Percentiles rank a stretch among this genome's conserved stretches.
These are phyloP conservation scores for Benincasa hispida DNA, from an alignment of 306 rosid species.

Conservation along the genomic window DNA sequence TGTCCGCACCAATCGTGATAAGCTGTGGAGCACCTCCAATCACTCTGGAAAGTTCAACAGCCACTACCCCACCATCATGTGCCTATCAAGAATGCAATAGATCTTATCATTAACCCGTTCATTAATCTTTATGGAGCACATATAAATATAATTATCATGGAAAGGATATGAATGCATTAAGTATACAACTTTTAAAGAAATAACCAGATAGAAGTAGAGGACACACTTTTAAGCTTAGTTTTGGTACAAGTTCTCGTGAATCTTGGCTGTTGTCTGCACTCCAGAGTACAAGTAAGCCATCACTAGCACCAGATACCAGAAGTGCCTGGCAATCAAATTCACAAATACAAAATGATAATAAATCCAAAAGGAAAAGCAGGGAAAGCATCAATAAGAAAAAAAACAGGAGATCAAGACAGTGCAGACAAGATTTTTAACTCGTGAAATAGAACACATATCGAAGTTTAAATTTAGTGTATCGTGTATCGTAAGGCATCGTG, in stretches of 20 bases:
- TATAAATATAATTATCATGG: not conserved
- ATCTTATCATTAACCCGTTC: conserved; percentile 2
- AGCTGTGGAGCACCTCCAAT: conserved; percentile 95
- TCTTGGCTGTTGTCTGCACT: conserved; percentile 94
- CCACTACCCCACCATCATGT: conserved; percentile 97
- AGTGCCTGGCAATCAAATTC: conserved; percentile 55
- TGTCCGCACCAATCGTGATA: conserved; percentile 95
- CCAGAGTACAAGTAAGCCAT: conserved; percentile 92
- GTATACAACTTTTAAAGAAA: not conserved
- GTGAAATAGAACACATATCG: not conserved
- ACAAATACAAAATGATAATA: conserved; percentile 4
- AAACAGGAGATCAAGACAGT: not conserved
- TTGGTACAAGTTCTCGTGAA: conserved; percentile 97
- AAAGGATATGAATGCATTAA: conserved; percentile 8
- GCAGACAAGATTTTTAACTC: not conserved
- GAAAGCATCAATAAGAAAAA: not conserved
- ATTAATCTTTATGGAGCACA: not conserved
- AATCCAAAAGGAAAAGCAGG: not conserved
- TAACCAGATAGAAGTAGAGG: not conserved
- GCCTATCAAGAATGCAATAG: conserved; percentile 37
- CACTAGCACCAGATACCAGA: conserved; percentile 90
- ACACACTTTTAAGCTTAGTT: conserved; percentile 76
- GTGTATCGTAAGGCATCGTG: not conserved
- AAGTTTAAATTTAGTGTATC: not conserved
- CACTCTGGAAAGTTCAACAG: conserved; percentile 93